phyloP scores from a whole-genome alignment of 495 filamentous ascomycete genomes.

The Neurospora cerealis region DNA sequence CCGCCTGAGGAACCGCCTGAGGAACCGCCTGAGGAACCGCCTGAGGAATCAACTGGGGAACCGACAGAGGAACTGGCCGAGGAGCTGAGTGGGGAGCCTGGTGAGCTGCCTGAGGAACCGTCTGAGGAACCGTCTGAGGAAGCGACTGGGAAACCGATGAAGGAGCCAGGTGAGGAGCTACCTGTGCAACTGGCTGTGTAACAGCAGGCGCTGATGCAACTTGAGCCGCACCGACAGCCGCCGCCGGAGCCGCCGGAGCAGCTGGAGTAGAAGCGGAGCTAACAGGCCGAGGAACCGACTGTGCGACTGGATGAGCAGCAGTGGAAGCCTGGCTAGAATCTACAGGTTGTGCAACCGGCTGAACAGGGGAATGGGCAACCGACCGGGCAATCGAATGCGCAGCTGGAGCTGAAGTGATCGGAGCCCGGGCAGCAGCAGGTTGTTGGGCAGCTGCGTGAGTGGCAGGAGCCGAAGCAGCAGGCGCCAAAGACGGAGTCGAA shows the following conservation, averaged over 20 bases:
- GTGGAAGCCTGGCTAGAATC: background rate
- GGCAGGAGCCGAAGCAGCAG: background rate
- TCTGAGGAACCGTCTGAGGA: background rate
- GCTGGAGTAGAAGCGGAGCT: background rate
- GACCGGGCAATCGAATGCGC: background rate
- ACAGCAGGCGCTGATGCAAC: background rate
- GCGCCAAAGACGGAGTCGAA: background rate
- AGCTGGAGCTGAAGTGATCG: background rate
- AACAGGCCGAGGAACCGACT: background rate
- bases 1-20: background rate
- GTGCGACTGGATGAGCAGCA: background rate
- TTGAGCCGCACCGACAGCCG: background rate
- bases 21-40: background rate
- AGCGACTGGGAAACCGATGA: background rate
- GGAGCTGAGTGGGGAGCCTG: background rate
- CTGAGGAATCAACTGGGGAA: background rate
- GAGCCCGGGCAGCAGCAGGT: background rate
- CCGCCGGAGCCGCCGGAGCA: background rate
- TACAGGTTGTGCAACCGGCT: background rate
- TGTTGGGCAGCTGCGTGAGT: background rate
- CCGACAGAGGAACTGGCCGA: background rate
- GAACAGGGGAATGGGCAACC: background rate
- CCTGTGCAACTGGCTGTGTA: background rate
- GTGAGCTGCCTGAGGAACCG: background rate
- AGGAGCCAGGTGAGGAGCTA: background rate